Evolutionary conservation across 345 rosid species (phyloP), one percentile per base, ranked within the genome.

Genomic region (Hibiscus syriacus): DNA sequence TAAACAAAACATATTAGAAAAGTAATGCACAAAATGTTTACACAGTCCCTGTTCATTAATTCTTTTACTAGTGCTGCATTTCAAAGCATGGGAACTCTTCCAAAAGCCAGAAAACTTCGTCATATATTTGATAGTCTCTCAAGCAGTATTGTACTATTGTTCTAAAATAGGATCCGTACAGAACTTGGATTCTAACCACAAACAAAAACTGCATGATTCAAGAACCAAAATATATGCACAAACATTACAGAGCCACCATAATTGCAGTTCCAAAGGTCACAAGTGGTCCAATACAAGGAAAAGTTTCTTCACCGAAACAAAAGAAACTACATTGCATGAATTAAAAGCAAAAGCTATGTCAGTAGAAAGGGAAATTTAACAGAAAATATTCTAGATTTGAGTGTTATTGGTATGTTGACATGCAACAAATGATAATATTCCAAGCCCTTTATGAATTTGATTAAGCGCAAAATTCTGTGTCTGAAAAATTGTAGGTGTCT

Each of bases 281-380:
- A 43, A 39, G 6, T 61, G 23, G 9, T 16, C 56, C n/a, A 50
- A 20, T 49, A 3, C 6, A 45, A 16, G 25, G n/a, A 45, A 59
- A 70, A 36, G 46, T 68, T 54, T 68, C 27, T 26, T 55, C 27
- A 27, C 52, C 5, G 19, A 46, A 12, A 38, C 45, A 29, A 52
- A 22, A 6, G 52, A 39, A 39, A 26, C 10, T 16, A n/a, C n/a
- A n/a, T n/a, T 16, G 55, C 22, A 16, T 25, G n/a, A 68, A 68
- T 55, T 54, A 68, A 68, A 39, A 55, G 63, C 25, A 68, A 22
- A 68, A 23, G 50, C 23, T 34, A 55, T 6, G 49, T 22, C 62
- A 27, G 1, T 4, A 26, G 16, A 64, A 45, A 45, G 10, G 55
- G 55, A 45, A 23, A 45, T 25, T 39, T 63, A 43, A 63, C 22